Evolutionary conservation across 768 basidiomycete species (phyloP), one percentile per base, ranked within the genome.

Genomic region (Ramaria sp.): DNA sequence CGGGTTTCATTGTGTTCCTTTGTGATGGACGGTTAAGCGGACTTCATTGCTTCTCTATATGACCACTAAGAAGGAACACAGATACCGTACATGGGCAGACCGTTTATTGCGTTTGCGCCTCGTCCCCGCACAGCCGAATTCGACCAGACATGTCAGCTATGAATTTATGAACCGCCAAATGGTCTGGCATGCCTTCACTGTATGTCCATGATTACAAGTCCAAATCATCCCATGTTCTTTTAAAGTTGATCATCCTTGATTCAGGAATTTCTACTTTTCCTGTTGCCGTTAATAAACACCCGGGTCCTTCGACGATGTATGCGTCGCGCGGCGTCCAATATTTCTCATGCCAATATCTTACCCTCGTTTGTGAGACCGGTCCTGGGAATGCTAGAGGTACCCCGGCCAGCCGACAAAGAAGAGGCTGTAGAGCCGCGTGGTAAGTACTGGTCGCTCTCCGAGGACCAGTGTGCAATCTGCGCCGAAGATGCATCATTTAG

Each of bases 81-180:
- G 95, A 67, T 93, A 91, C 68, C 86, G 94, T 1, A 88, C 91
- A 27, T 67, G 93, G 27, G 73, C 84, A 12, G 91, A 95, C 66
- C 76, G 96, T 48, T 60, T 96, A 20, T 73, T 97, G 15, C 70
- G 74, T 24, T 79, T 99, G 75, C 75, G 76, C 31, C 79, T 97
- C 3, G 78, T 84, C 0, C 86, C 94, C 3, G 76, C 87, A 0
- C 79, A 82, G 33, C 72, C 77, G 42, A 78, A 85, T 34, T 77
- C 84, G 37, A 83, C 81, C 59, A 81, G 88, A 17, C 86, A 94
- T 63, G 88, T 98, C 51, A 95, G 90, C 65, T 99, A 96, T 70
- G 96, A 98, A 66, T 98, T 93, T 65, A 95, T 98, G 91, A 97
- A 98, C 64, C 88, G 96, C 62, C 95, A 98, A 69, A 89, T 99